Base-by-base conservation (phyloP, 2,329 filamentous ascomycete genomes). In the Aspergillus chevalieri region DNA sequence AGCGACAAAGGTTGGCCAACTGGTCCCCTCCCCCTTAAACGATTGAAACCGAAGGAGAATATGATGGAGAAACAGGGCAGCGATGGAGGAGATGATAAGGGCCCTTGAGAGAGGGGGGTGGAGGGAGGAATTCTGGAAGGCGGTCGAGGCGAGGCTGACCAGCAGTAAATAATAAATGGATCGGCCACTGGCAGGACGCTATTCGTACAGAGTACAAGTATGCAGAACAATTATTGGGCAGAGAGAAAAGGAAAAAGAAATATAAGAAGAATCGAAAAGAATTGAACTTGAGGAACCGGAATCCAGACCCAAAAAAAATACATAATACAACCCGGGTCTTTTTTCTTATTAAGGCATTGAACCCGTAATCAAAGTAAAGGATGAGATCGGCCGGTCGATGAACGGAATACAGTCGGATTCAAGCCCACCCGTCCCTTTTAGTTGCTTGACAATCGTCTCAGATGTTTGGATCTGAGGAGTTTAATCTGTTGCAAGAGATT, bases 121-220 rank as follows among this genome's bases (percentile, higher is more conserved):
- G 41, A 44, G 38, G 24, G 51, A 45, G 39, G 47, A 41, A 41
- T 56, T 56, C 52, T 53, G 56, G 54, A 62, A 62, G 61, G 61
- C 58, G 63, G 61, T 64, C 58, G 60, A 56, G 54, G 52, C 53
- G 56, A 56, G 60, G 60, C 56, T 60, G 58, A 63, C 47, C 41
- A 41, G 38, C 19, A 41, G 38, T 43, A 49, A 39, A 47, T 53
- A 30, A 30, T 30, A 30, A 43, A 47, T 42, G n/a, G 44, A 43
- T 53, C 43, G 47, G 47, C 54, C 48, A 33, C 38, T 30, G 26
- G 10, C 26, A 30, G 26, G 26, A 30, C 26, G 26, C 10, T 12
- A 30, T 30, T 5, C 26, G 9, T 10, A 30, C 26, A 9, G 9
- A 30, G 21, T 6, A 22, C 19, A 36, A 39, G 22, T 30, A 43